Percentiles rank a stretch among this genome's conserved stretches.
Evolutionary conservation across 352 stramenopile genomes (phyloP).

Genomic region (Globisporangium spinosum): DNA sequence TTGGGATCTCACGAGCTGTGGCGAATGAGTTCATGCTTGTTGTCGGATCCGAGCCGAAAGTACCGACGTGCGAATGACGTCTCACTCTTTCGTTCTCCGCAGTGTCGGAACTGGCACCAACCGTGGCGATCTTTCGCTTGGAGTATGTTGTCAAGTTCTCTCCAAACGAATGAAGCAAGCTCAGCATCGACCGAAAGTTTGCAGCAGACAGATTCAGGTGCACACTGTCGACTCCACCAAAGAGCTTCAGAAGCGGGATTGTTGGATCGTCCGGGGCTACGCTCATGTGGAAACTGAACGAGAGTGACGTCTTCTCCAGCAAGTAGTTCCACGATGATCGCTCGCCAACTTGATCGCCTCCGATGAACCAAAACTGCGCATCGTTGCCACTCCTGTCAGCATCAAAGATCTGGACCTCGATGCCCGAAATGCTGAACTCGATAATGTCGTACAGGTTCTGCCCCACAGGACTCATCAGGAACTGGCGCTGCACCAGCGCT

Average conservation of each 20-base stretch:
- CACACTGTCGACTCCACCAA: slow-evolving; percentile 65
- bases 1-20: slow-evolving; percentile 16
- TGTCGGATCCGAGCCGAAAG: slow-evolving; percentile 14
- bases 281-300: slow-evolving; percentile 72
- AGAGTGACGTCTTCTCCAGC: slow-evolving; percentile 71
- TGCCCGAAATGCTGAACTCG: slow-evolving; percentile 71
- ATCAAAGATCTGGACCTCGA: slow-evolving; percentile 70
- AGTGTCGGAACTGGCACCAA: background rate
- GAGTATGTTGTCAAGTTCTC: slow-evolving; percentile 56
- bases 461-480: slow-evolving; percentile 23
- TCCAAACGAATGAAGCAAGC: slow-evolving; percentile 62
- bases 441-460: slow-evolving; percentile 74
- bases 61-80: background rate
- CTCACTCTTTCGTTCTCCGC: background rate
- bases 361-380: slow-evolving; percentile 16
- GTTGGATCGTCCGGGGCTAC: slow-evolving; percentile 74
- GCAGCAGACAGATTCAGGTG: slow-evolving; percentile 65
- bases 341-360: slow-evolving; percentile 4
- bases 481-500: slow-evolving; percentile 7
- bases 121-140: slow-evolving; percentile 28
- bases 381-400: slow-evolving; percentile 11
- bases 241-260: slow-evolving; percentile 73
- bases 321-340: slow-evolving; percentile 46
- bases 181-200: slow-evolving; percentile 57
- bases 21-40: slow-evolving; percentile 3